These are phyloP conservation scores for Botrytis fragariae DNA, from an alignment of 2,329 filamentous ascomycete genomes.

Conservation along the genomic window DNA sequence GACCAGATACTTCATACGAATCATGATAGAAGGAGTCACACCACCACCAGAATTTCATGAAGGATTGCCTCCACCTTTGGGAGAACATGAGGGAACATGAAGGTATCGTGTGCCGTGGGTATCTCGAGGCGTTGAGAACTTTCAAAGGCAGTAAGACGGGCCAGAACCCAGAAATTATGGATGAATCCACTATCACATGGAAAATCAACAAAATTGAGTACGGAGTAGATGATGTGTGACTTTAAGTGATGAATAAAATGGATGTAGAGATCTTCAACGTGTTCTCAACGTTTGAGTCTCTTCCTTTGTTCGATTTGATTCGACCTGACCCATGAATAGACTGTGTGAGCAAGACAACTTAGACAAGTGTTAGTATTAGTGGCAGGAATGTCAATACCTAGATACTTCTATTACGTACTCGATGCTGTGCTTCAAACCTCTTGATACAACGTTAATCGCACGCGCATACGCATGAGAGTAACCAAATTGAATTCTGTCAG, in stretches of 20 bases:
- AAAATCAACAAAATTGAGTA: background rate
- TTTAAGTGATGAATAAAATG: background rate
- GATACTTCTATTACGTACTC: background rate
- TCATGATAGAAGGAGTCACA: no score
- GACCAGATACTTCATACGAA: background rate
- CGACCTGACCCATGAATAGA: background rate
- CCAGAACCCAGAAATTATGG: background rate
- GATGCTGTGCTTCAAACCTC: background rate
- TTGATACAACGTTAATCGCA: background rate
- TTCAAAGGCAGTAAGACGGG: background rate
- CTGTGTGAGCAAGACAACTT: background rate
- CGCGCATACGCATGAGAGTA: background rate
- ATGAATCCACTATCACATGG: slow-evolving; percentile 1
- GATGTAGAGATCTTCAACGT: background rate
- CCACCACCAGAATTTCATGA: background rate
- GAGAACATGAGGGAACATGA: background rate
- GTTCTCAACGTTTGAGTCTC: background rate
- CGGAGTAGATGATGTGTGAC: background rate
- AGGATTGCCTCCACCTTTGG: background rate
- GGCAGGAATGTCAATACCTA: background rate
- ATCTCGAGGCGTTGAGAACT: background rate
- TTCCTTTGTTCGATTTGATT: background rate
- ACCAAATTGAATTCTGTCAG: background rate
- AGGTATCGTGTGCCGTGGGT: background rate
- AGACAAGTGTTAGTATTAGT: background rate